Base-by-base conservation (phyloP, 345 rosid genomes). In the Dipteronia sinensis region DNA sequence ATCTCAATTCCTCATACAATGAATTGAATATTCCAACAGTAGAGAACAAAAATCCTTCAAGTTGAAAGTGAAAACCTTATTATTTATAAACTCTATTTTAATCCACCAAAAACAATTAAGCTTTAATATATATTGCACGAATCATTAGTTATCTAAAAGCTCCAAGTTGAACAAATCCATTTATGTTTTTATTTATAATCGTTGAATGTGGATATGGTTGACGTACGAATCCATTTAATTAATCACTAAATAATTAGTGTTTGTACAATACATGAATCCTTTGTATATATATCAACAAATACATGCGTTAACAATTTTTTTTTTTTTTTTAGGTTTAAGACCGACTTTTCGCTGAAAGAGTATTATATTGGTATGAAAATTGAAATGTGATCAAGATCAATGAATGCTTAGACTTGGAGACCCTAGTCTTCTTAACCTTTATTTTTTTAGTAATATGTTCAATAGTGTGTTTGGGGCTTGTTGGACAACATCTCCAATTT, bases 11-110 rank as follows among this genome's bases (percentile, higher is more conserved):
- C 40, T 20, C 19, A 2, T 74, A 27, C 82, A 79, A 63, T 75
- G 78, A 79, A 74, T 40, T 75, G 78, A 79, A 74, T 40, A 55
- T 69, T 67, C 68, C 31, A 34, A 34, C 38, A 5, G 38, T 34
- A 34, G 6, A 34, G 38, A 34, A 20, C 42, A 20, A 15, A 23
- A 34, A 15, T 56, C 46, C 27, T 56, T 55, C 49, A 67, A 59
- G n/a, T 38, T 49, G 69, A 69, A 67, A 16, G 4, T 13, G 25
- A 58, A 55, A 31, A 47, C 27, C 10, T 42, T 16, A 64, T 17
- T 22, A 73, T 4, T 31, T 34, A 42, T 42, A 42, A 42, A 42
- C 46, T 42, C 4, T 31, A 31, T 27, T 29, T 0, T 34, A 34
- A 34, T 34, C 38, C 15, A 27, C 62, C 62, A 51, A 70, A 27